Percentiles rank a stretch among this genome's conserved stretches.
Conservation (phyloP, 2,329 filamentous ascomycete species). For the Alternaria consortialis region DNA sequence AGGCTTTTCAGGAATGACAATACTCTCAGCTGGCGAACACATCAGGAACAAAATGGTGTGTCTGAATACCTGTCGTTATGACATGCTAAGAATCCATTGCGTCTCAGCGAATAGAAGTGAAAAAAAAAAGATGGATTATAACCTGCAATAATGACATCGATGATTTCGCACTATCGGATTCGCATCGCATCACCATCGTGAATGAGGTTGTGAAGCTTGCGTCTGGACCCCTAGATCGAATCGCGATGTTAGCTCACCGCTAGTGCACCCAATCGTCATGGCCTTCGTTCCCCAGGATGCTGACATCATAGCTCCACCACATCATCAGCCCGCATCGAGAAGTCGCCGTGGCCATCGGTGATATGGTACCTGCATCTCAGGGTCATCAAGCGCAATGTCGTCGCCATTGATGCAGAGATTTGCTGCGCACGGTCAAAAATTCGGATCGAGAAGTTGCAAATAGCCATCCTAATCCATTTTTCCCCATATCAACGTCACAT, state of each 20-base stretch:
- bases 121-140: no score
- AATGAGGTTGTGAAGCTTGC: background rate
- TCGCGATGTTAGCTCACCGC: background rate
- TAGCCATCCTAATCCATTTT: constrained; percentile 1
- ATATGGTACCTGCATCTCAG: constrained; percentile 16
- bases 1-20: no score
- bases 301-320: constrained; percentile 22
- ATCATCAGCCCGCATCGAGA: constrained; percentile 11
- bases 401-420: constrained; percentile 15
- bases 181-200: background rate
- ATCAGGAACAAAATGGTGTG: no score
- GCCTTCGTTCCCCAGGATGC: constrained; percentile 7
- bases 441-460: constrained; percentile 1
- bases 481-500: constrained; percentile 15
- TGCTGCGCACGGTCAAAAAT: constrained; percentile 3
- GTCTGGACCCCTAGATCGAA: background rate
- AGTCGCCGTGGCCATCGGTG: constrained; percentile 15
- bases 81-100: no score
- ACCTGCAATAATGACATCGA: background rate
- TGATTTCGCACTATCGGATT: background rate
- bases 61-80: no score
- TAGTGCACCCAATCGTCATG: constrained; percentile 3
- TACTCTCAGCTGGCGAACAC: no score
- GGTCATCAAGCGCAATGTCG: constrained; percentile 9
- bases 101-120: no score